Evolutionary conservation across 345 rosid species (phyloP), one percentile per base, ranked within the genome.

Genomic region (Citrus maxima): DNA sequence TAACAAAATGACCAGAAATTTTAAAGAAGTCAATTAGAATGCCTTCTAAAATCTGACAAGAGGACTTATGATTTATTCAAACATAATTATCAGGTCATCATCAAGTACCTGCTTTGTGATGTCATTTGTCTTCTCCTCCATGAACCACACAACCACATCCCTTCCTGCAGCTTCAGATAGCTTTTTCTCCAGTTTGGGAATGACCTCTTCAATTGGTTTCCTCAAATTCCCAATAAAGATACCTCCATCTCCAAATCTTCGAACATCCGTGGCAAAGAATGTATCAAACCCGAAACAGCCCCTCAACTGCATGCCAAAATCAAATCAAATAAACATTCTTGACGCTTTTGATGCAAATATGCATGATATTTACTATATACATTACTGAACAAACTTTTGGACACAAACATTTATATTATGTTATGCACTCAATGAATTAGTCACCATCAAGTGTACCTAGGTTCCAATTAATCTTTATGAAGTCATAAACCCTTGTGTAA

Each of bases 241-340:
- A 1, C 98, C 98, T 9, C 98, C 98, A 88, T 93, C 98, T 73
- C 98, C 98, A 77, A 95, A 95, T 73, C 98, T 88, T 82, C 98
- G 89, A 79, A 89, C 94, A 78, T 93, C 97, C 21, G 98, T 93
- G 3, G 98, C 97, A 40, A 92, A 95, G 79, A 95, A 95, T 8
- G 97, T 92, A 83, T 93, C 89, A 22, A 93, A 93, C 7, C 98
- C 97, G 30, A 92, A 95, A 80, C 98, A 95, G 86, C 88, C 89
- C 85, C 82, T 95, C 72, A 93, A 87, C 98, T 95, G 91, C 74
- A 78, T 70, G 67, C n/a, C 80, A 84, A 84, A 60, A 74, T 38
- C 69, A 78, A 18, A 62, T 69, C 37, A 12, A 77, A 10, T 10
- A 75, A 76, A 35, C 46, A 68, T 28, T 6, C 22, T 24, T 14